These are phyloP conservation scores for Aspergillus sclerotioniger DNA, from an alignment of 495 filamentous ascomycete species.

Conservation along the genomic window DNA sequence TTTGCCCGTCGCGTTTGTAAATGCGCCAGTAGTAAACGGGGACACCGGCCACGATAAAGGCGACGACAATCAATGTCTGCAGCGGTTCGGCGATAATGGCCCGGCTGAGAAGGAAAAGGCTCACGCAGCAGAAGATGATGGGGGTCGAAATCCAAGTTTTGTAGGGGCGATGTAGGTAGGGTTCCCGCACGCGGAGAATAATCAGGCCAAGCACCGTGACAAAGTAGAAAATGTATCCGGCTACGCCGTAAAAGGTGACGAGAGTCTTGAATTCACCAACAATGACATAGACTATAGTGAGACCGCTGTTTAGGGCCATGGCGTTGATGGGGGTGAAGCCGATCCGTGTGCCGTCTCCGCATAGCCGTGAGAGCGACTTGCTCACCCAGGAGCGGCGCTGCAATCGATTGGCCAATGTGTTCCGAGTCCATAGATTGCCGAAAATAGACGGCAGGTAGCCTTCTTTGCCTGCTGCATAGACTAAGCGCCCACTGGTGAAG, in stretches of 20 bases:
- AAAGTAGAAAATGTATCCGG: constrained; percentile 96
- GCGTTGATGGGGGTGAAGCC: constrained; percentile 86
- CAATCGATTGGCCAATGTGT: constrained; percentile 40
- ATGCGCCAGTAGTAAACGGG: constrained; percentile 89
- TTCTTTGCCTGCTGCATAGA: constrained; percentile 94
- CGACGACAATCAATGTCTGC: constrained; percentile 82
- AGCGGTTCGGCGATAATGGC: constrained; percentile 87
- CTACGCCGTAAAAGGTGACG: constrained; percentile 94
- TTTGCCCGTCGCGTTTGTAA: constrained; percentile 50
- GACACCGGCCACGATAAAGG: constrained; percentile 77
- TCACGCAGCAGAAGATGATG: constrained; percentile 97
- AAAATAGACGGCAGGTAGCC: constrained; percentile 86
- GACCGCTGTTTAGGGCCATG: constrained; percentile 70
- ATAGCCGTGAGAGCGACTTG: constrained; percentile 52
- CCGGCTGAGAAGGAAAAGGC: constrained; percentile 82
- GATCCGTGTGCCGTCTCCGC: constrained; percentile 61
- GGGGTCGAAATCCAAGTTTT: constrained; percentile 94
- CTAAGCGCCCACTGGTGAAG: constrained; percentile 86
- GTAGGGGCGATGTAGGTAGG: constrained; percentile 83
- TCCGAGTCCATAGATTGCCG: constrained; percentile 74
- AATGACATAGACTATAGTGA: constrained; percentile 74
- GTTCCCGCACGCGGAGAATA: constrained; percentile 84
- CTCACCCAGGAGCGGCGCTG: constrained; percentile 58
- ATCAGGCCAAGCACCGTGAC: constrained; percentile 91
- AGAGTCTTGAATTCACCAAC: constrained; percentile 90